Conservation (phyloP, 768 basidiomycete species). For the Epithele typhae region DNA sequence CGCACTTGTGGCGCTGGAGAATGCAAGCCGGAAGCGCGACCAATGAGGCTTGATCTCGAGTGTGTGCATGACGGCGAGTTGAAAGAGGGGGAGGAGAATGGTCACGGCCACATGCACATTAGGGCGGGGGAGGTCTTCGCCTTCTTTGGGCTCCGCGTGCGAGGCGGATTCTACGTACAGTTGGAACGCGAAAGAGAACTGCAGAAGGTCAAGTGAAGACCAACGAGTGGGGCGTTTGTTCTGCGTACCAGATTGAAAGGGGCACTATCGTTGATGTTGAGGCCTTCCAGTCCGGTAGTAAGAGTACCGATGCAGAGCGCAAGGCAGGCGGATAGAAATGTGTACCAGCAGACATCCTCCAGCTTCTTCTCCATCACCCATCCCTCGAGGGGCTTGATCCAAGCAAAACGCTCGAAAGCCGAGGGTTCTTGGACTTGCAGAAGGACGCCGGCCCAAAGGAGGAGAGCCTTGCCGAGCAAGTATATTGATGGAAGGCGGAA, state of each 20-base stretch:
- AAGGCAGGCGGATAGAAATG: slow-evolving; percentile 63
- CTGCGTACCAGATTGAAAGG: slow-evolving; percentile 76
- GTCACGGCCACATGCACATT: slow-evolving; percentile 73
- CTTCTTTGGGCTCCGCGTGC: slow-evolving; percentile 45
- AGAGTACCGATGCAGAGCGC: slow-evolving; percentile 64
- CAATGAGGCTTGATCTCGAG: slow-evolving; percentile 60
- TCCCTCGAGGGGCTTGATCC: slow-evolving; percentile 32
- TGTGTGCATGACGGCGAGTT: slow-evolving; percentile 64
- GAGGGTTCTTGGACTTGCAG: slow-evolving; percentile 49
- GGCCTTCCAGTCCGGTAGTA: slow-evolving; percentile 64
- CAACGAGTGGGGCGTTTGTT: slow-evolving; percentile 19
- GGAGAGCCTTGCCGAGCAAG: slow-evolving; percentile 50
- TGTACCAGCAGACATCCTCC: slow-evolving; percentile 66
- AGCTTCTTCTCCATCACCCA: slow-evolving; percentile 53
- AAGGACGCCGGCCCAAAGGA: slow-evolving; percentile 55
- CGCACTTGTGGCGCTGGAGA: slow-evolving; percentile 58
- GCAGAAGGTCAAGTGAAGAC: neutral
- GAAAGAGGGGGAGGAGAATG: slow-evolving; percentile 67
- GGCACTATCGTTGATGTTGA: slow-evolving; percentile 44
- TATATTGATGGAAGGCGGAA: slow-evolving; percentile 65
- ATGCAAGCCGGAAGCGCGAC: slow-evolving; percentile 65
- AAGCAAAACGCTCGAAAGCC: slow-evolving; percentile 28
- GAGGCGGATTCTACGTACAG: slow-evolving; percentile 72
- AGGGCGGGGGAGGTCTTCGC: slow-evolving; percentile 53
- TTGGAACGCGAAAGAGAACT: slow-evolving; percentile 78